phyloP scores from a whole-genome alignment of 805 yeast species.

The Ascoidea tarda region DNA sequence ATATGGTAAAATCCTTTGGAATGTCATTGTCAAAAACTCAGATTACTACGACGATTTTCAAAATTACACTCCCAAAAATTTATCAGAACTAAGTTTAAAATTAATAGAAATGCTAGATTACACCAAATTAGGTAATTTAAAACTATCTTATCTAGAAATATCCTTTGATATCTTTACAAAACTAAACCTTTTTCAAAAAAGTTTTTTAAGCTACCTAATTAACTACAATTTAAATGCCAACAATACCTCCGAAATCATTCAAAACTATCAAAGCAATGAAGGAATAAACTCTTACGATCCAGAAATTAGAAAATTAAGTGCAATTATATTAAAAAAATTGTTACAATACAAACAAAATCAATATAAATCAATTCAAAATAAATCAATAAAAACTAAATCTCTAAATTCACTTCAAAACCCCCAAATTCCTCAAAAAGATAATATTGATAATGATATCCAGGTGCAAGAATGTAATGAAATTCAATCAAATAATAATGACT shows the following conservation, averaged over 20 bases:
- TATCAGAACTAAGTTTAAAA: slow-evolving; percentile 26
- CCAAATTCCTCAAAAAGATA: too few species aligned
- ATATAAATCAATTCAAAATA: background rate
- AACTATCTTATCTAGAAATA: slow-evolving; percentile 24
- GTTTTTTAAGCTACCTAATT: slow-evolving; percentile 5
- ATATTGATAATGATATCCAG: too few species aligned
- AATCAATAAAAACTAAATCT: background rate
- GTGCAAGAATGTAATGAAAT: too few species aligned
- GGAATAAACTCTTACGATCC: slow-evolving; percentile 25
- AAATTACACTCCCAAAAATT: slow-evolving; percentile 2
- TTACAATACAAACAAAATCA: background rate
- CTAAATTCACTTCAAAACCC: too few species aligned
- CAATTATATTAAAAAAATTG: slow-evolving; percentile 16
- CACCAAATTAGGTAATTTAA: slow-evolving; percentile 28
- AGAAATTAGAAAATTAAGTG: slow-evolving; percentile 27
- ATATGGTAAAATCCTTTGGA: slow-evolving; percentile 32
- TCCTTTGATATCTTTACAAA: slow-evolving; percentile 13
- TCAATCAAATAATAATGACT: background rate
- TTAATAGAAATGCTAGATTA: slow-evolving; percentile 50
- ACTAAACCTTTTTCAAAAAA: slow-evolving; percentile 1
- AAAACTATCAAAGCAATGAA: slow-evolving; percentile 8
- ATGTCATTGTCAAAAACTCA: slow-evolving; percentile 10
- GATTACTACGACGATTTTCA: background rate
- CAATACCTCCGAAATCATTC: background rate
- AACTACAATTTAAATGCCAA: background rate